These are phyloP conservation scores for Selaginella tamariscina DNA, from an alignment of 75 land plant genomes.

Conservation along the genomic window DNA sequence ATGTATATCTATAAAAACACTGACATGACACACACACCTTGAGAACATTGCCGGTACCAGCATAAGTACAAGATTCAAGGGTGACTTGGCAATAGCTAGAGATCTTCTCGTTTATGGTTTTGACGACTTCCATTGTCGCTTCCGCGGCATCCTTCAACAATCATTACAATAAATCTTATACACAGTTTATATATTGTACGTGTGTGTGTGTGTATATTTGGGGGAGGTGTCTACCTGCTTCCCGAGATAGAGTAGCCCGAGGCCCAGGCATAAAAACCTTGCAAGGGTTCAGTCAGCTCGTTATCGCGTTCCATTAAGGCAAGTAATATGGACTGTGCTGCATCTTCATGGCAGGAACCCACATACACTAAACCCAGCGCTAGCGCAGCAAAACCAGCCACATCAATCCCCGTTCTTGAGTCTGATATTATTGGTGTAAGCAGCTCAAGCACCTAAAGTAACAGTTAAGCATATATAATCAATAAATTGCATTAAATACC, in stretches of 20 bases:
- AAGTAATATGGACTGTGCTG: slow-evolving; percentile 81
- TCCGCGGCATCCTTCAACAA: slow-evolving; percentile 75
- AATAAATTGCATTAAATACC: no score
- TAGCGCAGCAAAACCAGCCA: slow-evolving; percentile 85
- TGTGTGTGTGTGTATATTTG: no score
- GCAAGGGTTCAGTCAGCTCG: slow-evolving; percentile 77
- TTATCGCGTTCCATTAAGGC: slow-evolving; percentile 92
- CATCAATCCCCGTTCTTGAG: slow-evolving; percentile 65
- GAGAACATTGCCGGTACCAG: slow-evolving; percentile 94
- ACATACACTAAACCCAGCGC: slow-evolving; percentile 79
- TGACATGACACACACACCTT: slow-evolving; percentile 37
- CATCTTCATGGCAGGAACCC: slow-evolving; percentile 93
- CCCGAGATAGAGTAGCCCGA: slow-evolving; percentile 91
- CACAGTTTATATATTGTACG: no score
- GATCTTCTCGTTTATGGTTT: slow-evolving; percentile 86
- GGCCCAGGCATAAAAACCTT: slow-evolving; percentile 72
- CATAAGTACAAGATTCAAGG: slow-evolving; percentile 80
- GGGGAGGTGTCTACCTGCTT: slow-evolving; percentile 54
- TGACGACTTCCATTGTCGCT: slow-evolving; percentile 91
- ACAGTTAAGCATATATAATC: background rate
- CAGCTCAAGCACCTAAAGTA: slow-evolving; percentile 45
- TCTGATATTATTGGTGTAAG: slow-evolving; percentile 58
- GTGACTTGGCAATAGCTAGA: slow-evolving; percentile 85
- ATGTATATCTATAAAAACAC: background rate
- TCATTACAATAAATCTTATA: background rate